Conservation (phyloP, 139 green algal species). For the Desmodesmus armatus region DNA sequence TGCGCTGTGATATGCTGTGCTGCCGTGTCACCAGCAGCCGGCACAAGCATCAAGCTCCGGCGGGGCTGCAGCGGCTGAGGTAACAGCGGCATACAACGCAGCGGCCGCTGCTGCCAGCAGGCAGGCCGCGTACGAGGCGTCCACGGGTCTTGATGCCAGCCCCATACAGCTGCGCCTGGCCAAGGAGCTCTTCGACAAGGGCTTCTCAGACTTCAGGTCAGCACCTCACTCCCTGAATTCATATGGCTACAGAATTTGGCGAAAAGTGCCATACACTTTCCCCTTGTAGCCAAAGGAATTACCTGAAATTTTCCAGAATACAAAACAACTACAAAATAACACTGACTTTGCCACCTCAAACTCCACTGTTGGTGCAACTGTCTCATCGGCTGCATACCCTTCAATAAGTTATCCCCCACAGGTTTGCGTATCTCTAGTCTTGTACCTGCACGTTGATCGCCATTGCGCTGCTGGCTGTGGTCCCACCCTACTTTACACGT, state of each 20-base stretch:
- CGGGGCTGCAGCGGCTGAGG: background rate
- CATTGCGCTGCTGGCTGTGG: too few species aligned
- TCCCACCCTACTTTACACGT: background rate
- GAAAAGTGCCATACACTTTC: too few species aligned
- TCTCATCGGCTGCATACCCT: too few species aligned
- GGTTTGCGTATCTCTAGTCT: too few species aligned
- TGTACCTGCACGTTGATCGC: too few species aligned
- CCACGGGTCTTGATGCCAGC: constrained; percentile 48
- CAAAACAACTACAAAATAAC: too few species aligned
- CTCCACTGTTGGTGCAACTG: too few species aligned
- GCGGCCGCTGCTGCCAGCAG: constrained; percentile 30
- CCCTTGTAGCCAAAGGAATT: too few species aligned
- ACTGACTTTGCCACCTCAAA: too few species aligned
- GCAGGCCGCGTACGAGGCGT: constrained; percentile 23
- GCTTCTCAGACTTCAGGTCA: constrained; percentile 51
- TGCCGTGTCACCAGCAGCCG: background rate
- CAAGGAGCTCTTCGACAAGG: constrained; percentile 56
- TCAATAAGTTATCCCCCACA: background rate
- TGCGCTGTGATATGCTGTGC: too few species aligned
- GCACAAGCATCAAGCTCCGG: background rate
- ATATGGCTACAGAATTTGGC: background rate
- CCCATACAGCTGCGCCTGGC: constrained; percentile 56
- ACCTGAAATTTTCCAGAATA: too few species aligned
- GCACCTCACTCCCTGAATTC: background rate
- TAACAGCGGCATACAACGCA: background rate